Percentiles rank a stretch among this genome's conserved stretches.
These are phyloP conservation scores for Dryas integrifolia DNA, from an alignment of 331 rosid species.

Conservation along the genomic window DNA sequence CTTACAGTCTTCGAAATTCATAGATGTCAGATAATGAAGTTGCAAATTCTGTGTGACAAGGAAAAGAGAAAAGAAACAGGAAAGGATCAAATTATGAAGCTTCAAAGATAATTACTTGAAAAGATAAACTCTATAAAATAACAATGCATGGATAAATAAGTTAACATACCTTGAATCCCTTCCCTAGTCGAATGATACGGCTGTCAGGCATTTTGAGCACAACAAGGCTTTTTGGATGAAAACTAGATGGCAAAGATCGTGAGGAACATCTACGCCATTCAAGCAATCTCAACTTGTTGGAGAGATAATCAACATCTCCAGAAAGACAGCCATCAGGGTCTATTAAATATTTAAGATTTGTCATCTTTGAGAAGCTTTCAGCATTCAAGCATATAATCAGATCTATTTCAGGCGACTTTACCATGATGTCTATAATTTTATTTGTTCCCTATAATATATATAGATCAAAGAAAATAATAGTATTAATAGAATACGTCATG, in stretches of 20 bases:
- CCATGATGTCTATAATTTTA: conserved; percentile 3
- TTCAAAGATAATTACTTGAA: not conserved
- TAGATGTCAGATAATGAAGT: not conserved
- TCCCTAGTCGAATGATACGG: not conserved
- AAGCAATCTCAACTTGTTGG: conserved; percentile 11
- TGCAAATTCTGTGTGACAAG: not conserved
- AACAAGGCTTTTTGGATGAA: conserved; percentile 4
- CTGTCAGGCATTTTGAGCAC: not conserved
- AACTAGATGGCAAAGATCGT: not conserved
- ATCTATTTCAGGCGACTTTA: not conserved
- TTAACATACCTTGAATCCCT: conserved; percentile 9
- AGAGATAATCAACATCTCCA: not conserved
- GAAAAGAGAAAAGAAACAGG: not conserved
- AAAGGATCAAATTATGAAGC: not conserved
- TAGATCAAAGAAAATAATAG: no score
- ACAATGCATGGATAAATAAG: not conserved
- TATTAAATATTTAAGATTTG: not conserved
- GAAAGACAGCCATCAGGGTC: not conserved
- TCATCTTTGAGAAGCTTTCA: conserved; percentile 13
- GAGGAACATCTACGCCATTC: conserved; percentile 15
- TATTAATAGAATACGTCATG: no score
- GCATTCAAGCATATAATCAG: conserved; percentile 1
- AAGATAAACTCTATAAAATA: not conserved
- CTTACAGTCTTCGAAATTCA: not conserved
- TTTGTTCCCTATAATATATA: not conserved